phyloP scores from a whole-genome alignment of 768 basidiomycete genomes.

The Suillus sp. region DNA sequence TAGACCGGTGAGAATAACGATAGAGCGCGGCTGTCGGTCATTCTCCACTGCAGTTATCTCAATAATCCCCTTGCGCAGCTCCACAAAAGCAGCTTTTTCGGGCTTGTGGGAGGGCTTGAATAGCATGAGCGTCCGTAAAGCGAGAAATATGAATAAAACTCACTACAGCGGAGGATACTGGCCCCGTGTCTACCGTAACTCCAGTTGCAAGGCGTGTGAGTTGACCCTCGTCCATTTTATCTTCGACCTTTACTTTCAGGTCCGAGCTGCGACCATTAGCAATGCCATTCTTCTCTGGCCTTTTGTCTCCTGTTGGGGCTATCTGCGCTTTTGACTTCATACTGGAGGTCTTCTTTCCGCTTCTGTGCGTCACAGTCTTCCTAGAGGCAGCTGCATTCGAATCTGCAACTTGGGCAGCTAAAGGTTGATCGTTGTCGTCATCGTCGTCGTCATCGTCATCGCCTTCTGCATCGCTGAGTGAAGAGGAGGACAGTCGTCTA shows the following conservation, averaged over 20 bases:
- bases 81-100: slow-evolving; percentile 79
- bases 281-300: slow-evolving; percentile 38
- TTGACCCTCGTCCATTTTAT: slow-evolving; percentile 78
- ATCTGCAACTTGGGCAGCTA: slow-evolving; percentile 49
- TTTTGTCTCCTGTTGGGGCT: slow-evolving; percentile 47
- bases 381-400: slow-evolving; percentile 27
- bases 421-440: slow-evolving; percentile 58
- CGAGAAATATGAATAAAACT: slow-evolving; percentile 24
- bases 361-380: slow-evolving; percentile 40
- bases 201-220: slow-evolving; percentile 78
- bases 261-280: slow-evolving; percentile 53
- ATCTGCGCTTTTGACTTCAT: slow-evolving; percentile 64
- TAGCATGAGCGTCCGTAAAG: slow-evolving; percentile 12
- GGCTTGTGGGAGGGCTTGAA: slow-evolving; percentile 54
- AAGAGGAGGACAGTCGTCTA: slow-evolving; percentile 58
- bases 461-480: slow-evolving; percentile 49
- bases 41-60: slow-evolving; percentile 84
- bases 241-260: slow-evolving; percentile 68
- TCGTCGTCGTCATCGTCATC: slow-evolving; percentile 36
- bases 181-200: slow-evolving; percentile 71
- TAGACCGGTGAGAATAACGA: slow-evolving; percentile 88
- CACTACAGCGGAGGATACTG: slow-evolving; percentile 49
- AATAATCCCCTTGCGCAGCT: slow-evolving; percentile 83
- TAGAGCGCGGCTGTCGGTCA: slow-evolving; percentile 70
- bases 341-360: slow-evolving; percentile 58